Conservation (phyloP, 306 rosid species). For the Castanea crenata region DNA sequence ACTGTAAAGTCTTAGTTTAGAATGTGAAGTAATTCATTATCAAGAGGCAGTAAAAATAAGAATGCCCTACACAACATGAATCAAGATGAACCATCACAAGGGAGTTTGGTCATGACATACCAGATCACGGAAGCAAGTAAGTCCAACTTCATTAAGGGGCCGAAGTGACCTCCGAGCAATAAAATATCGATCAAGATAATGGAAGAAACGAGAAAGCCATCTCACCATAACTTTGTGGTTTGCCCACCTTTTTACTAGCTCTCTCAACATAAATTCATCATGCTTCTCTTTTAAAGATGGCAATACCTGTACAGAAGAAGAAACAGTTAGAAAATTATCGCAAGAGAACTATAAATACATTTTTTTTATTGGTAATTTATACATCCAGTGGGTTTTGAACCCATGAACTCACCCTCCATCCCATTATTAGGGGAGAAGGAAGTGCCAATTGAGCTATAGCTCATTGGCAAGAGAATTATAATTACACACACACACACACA, state of each 20-base stretch:
- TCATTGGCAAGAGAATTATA: not conserved
- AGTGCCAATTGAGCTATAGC: too few relatives aligned
- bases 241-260: conserved; percentile 76
- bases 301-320: conserved; percentile 46
- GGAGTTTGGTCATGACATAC: conserved; percentile 35
- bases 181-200: conserved; percentile 54
- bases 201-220: conserved; percentile 68
- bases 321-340: not conserved
- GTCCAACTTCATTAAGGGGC: conserved; percentile 59
- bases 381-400: too few relatives aligned
- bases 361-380: too few relatives aligned
- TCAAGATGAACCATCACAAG: not conserved
- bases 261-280: conserved; percentile 63
- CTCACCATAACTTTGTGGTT: conserved; percentile 70
- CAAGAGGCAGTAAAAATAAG: conserved; percentile 1
- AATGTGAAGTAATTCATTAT: not conserved
- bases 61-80: not conserved
- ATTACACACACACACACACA: not conserved
- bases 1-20: not conserved
- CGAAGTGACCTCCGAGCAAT: conserved; percentile 48
- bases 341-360: not conserved
- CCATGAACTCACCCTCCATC: too few relatives aligned
- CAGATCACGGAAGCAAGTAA: conserved; percentile 57
- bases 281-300: conserved; percentile 72
- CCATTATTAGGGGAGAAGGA: too few relatives aligned